A percentile compares a stretch with the other conserved stretches of the same genome.
Conservation (phyloP, 2,329 filamentous ascomycete genomes). For the Incumbomyces delicatus region DNA sequence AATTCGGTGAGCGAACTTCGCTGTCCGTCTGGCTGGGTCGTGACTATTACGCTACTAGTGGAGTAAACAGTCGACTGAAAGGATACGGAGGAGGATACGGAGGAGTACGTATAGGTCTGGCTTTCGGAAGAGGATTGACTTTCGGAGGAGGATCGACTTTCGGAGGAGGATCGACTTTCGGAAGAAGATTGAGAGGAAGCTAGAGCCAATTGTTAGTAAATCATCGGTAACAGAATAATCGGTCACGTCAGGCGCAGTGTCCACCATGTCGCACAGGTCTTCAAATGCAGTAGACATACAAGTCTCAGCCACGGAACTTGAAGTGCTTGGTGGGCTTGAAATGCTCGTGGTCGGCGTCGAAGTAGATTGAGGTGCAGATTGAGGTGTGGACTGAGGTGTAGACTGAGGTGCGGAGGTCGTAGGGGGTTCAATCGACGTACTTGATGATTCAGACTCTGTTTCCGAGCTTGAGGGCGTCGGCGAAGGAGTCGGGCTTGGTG, state of each 20-base stretch:
- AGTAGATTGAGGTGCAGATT: background rate
- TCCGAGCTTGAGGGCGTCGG: constrained; percentile 3
- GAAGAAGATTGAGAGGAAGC: background rate
- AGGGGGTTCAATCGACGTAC: background rate
- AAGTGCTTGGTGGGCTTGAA: background rate
- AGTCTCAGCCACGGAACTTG: background rate
- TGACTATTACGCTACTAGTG: constrained; percentile 10
- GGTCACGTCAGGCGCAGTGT: background rate
- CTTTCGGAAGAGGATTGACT: constrained; percentile 1
- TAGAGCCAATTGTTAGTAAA: background rate
- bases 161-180: background rate
- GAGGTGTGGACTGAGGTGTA: constrained; percentile 6
- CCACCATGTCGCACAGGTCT: background rate
- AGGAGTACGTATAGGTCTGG: constrained; percentile 6
- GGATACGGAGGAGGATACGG: constrained; percentile 5
- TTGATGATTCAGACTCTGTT: constrained; percentile 5
- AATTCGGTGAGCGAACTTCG: background rate
- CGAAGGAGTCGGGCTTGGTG: background rate
- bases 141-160: background rate
- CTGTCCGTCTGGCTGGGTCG: constrained; percentile 8
- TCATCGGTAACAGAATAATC: background rate
- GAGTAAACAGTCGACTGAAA: constrained; percentile 7
- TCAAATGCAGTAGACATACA: constrained; percentile 2
- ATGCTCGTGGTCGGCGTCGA: constrained; percentile 4
- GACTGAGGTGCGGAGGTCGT: constrained; percentile 2